These are phyloP conservation scores for Penicillium sp. DNA, from an alignment of 2,329 filamentous ascomycete genomes.

Conservation along the genomic window DNA sequence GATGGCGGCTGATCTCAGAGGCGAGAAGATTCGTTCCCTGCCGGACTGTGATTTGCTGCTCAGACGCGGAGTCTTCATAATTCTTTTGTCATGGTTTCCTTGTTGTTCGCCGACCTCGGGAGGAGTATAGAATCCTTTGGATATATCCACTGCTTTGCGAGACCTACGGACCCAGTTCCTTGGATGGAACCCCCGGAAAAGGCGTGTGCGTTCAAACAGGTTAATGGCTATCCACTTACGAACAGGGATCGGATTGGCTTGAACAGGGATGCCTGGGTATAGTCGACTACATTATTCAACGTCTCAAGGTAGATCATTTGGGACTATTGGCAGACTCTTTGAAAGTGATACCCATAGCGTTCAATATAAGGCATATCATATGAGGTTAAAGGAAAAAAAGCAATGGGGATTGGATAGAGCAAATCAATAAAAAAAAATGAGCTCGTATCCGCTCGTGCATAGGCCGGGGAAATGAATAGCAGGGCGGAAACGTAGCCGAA, in stretches of 20 bases:
- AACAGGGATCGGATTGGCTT: constrained; percentile 4
- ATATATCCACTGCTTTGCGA: constrained; percentile 1
- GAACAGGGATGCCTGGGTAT: background rate
- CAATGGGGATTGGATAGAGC: background rate
- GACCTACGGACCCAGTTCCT: background rate
- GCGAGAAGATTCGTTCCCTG: background rate
- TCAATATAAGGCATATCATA: background rate
- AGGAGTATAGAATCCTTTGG: background rate
- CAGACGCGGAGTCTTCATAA: background rate
- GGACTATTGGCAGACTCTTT: background rate
- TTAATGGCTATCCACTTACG: background rate
- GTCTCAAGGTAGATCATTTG: constrained; percentile 4
- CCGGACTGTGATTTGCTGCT: background rate
- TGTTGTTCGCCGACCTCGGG: background rate
- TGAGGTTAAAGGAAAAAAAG: background rate
- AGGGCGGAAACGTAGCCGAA: background rate
- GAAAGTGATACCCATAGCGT: background rate
- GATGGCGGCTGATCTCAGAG: background rate
- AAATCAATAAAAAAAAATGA: background rate
- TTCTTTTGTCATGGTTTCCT: background rate
- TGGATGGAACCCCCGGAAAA: background rate
- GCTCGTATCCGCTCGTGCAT: background rate
- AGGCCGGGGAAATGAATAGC: background rate
- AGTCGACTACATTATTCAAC: background rate
- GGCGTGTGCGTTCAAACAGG: background rate